phyloP scores from a whole-genome alignment of 164 flowering plant species.

The Piper betle region DNA sequence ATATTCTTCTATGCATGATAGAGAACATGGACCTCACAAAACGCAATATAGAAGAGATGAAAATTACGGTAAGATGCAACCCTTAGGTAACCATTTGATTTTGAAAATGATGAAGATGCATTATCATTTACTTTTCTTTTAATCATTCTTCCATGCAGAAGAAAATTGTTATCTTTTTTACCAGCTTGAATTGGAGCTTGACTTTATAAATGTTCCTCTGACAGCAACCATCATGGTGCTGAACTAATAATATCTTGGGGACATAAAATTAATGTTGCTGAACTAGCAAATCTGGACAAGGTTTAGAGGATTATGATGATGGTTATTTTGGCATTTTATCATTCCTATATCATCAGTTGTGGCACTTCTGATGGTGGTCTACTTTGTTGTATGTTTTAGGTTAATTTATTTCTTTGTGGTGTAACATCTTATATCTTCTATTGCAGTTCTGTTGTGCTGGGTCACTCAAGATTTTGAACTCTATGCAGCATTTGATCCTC shows the following conservation, averaged over 20 bases:
- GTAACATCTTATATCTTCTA: constrained; percentile 2
- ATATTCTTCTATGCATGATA: constrained; percentile 84
- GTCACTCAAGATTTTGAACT: constrained; percentile 93
- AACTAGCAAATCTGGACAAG: no score
- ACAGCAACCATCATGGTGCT: not conserved
- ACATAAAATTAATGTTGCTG: not conserved
- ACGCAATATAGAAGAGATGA: constrained; percentile 97
- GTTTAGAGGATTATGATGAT: not conserved
- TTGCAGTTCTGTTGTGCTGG: constrained; percentile 94
- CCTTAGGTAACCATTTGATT: no score
- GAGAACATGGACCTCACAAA: constrained; percentile 68
- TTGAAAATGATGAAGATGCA: no score
- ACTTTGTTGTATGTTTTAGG: not conserved
- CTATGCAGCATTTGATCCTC: constrained; percentile 98
- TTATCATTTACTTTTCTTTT: no score
- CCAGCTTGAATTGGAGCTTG: no score
- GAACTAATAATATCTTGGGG: not conserved
- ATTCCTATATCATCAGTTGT: not conserved
- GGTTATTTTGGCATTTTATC: not conserved
- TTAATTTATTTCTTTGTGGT: no score
- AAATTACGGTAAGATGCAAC: constrained; percentile 49
- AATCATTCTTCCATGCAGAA: no score
- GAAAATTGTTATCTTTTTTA: no score
- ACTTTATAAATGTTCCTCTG: no score
- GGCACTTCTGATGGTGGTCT: not conserved